Evolutionary conservation across 495 filamentous ascomycete genomes (phyloP).

Genomic region (Corynascus novoguineensis): DNA sequence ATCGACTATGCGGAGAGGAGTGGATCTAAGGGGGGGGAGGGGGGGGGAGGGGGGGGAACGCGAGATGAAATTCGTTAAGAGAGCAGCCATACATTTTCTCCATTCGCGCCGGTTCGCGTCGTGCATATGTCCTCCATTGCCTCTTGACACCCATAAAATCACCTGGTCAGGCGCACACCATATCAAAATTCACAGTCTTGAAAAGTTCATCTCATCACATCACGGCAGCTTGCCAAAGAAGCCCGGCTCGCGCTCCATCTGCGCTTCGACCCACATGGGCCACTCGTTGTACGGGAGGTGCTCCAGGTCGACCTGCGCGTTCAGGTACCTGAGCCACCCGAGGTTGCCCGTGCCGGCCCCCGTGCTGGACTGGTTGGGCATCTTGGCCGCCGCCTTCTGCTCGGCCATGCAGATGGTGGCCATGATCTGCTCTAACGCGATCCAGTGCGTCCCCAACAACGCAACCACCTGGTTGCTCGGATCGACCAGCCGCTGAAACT

Average conservation of each 20-base stretch:
- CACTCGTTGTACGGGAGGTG: conserved; percentile 40
- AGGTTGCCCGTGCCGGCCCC: conserved; percentile 26
- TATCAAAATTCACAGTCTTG: no score
- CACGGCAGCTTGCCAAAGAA: conserved; percentile 35
- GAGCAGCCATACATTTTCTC: no score
- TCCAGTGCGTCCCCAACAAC: conserved; percentile 55
- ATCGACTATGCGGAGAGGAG: no score
- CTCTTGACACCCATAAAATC: no score
- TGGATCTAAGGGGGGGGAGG: no score
- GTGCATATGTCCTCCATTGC: no score
- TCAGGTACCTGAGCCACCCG: conserved; percentile 41
- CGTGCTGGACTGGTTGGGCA: neutral
- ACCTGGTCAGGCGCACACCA: no score
- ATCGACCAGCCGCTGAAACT: conserved; percentile 51
- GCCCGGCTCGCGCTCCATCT: conserved; percentile 29
- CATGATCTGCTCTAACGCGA: conserved; percentile 54
- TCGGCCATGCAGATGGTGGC: conserved; percentile 39
- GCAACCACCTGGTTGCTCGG: conserved; percentile 43
- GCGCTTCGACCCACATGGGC: conserved; percentile 45
- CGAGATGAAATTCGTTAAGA: no score
- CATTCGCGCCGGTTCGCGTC: no score
- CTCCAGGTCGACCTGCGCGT: conserved; percentile 35
- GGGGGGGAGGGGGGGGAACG: no score
- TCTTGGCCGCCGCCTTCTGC: conserved; percentile 12
- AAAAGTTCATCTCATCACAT: neutral